Conservation (phyloP, 2,329 filamentous ascomycete genomes). For the Penicillium sp. region DNA sequence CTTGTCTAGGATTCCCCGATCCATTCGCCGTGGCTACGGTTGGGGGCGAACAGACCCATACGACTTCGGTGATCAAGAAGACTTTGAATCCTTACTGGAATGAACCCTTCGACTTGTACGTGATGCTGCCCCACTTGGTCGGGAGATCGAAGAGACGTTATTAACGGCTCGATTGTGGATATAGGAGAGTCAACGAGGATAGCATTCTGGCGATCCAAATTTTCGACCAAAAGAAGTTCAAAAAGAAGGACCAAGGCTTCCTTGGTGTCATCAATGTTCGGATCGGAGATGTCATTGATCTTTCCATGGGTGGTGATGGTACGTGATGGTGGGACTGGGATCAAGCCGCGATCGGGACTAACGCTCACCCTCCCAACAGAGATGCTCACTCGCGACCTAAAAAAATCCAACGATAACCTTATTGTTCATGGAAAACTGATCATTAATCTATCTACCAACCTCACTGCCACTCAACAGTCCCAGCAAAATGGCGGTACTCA, state of each 20-base stretch:
- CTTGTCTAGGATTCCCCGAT: conserved; percentile 79
- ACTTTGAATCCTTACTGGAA: conserved; percentile 99
- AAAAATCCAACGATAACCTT: conserved; percentile 97
- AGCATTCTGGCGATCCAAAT: conserved; percentile 97
- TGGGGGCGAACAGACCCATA: conserved; percentile 96
- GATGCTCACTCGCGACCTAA: conserved; percentile 96
- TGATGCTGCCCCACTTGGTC: conserved; percentile 12
- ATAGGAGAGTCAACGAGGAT: conserved; percentile 85
- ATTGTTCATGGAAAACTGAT: conserved; percentile 98
- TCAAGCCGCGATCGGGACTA: conserved; percentile 9
- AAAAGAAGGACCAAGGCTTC: conserved; percentile 99
- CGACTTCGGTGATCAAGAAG: conserved; percentile 95
- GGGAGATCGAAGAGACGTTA: neutral
- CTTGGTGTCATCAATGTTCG: conserved; percentile 96
- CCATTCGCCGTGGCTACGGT: conserved; percentile 97
- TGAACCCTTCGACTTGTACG: conserved; percentile 97
- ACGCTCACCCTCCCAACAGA: conserved; percentile 53
- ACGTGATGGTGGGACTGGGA: conserved; percentile 36
- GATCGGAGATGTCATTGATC: conserved; percentile 89
- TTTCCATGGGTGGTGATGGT: conserved; percentile 91
- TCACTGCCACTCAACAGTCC: conserved; percentile 66
- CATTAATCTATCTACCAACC: conserved; percentile 91
- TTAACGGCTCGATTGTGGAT: conserved; percentile 13
- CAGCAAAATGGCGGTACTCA: conserved; percentile 42
- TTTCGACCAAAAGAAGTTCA: conserved; percentile 99